phyloP scores from a whole-genome alignment of 106 monocot species.

The Dioscorea zingiberensis region DNA sequence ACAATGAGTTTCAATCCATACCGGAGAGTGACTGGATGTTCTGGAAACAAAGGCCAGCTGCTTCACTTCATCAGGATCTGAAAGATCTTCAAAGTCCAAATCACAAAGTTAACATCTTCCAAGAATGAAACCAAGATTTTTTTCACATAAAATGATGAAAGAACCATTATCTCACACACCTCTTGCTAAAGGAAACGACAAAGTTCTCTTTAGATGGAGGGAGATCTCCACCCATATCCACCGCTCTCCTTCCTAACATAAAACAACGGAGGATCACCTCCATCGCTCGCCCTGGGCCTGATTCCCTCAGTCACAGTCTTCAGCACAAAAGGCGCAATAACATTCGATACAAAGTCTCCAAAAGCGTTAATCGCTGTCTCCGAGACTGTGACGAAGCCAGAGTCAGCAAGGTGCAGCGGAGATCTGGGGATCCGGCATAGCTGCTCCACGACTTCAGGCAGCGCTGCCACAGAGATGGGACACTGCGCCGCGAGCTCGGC shows the following conservation, averaged over 20 bases:
- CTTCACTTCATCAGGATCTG: slow-evolving; percentile 2
- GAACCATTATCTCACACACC: slow-evolving; percentile 10
- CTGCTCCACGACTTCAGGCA: slow-evolving; percentile 35
- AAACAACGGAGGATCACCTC: slow-evolving; percentile 6
- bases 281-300: slow-evolving; percentile 17
- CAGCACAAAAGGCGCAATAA: slow-evolving; percentile 6
- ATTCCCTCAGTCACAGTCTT: slow-evolving; percentile 13
- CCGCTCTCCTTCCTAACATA: slow-evolving; percentile 44
- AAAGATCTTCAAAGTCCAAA: slow-evolving; percentile 12
- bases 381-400: slow-evolving; percentile 34
- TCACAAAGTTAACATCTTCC: not conserved
- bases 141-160: not conserved
- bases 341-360: slow-evolving; percentile 16
- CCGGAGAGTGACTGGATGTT: not conserved
- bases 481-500: slow-evolving; percentile 34
- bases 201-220: slow-evolving; percentile 30
- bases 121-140: not conserved
- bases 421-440: slow-evolving; percentile 64
- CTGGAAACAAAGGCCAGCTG: not conserved
- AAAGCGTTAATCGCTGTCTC: slow-evolving; percentile 18
- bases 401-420: slow-evolving; percentile 29
- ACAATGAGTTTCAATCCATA: not conserved
- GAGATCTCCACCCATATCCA: not conserved
- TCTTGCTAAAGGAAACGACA: slow-evolving; percentile 9
- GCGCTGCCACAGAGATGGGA: not conserved